Evolutionary conservation across 1,139 yeast species (phyloP).

Genomic region (Blastobotrys ciferrii): DNA sequence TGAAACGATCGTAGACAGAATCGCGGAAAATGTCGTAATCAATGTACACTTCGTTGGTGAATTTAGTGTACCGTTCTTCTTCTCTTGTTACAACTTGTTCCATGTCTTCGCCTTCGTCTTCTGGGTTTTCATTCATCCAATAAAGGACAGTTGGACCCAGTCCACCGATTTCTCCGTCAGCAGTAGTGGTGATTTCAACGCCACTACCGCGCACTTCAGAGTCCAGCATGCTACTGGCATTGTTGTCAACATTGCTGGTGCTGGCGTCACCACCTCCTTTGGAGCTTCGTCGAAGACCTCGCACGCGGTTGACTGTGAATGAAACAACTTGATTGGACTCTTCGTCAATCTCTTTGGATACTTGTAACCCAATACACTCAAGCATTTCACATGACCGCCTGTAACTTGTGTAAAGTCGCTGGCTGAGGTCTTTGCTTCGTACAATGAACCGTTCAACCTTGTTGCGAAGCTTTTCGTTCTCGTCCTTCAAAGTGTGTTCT

Average conservation of each 20-base stretch:
- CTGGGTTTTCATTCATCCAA: conserved; percentile 32
- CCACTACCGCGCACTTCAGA: neutral
- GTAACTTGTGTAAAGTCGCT: conserved; percentile 39
- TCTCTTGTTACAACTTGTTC: conserved; percentile 11
- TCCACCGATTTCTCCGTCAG: conserved; percentile 2
- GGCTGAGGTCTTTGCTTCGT: conserved; percentile 39
- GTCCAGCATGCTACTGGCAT: conserved; percentile 11
- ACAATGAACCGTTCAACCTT: conserved; percentile 21
- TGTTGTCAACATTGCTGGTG: conserved; percentile 7
- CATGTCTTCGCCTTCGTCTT: conserved; percentile 14
- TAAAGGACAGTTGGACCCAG: conserved; percentile 26
- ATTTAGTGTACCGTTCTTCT: conserved; percentile 31
- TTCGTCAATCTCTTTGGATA: conserved; percentile 33
- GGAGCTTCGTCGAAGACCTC: conserved; percentile 27
- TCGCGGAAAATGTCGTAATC: conserved; percentile 56
- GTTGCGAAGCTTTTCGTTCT: conserved; percentile 16
- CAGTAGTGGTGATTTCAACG: neutral
- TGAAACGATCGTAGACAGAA: conserved; percentile 73
- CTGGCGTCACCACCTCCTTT: conserved; percentile 6
- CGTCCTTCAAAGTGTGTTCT: conserved; percentile 18
- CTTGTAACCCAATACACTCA: conserved; percentile 73
- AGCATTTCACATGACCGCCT: conserved; percentile 57
- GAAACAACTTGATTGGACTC: conserved; percentile 24
- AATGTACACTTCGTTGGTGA: conserved; percentile 38
- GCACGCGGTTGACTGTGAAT: conserved; percentile 35